These are phyloP conservation scores for Glonium stellatum DNA, from an alignment of 495 filamentous ascomycete genomes.

Conservation along the genomic window DNA sequence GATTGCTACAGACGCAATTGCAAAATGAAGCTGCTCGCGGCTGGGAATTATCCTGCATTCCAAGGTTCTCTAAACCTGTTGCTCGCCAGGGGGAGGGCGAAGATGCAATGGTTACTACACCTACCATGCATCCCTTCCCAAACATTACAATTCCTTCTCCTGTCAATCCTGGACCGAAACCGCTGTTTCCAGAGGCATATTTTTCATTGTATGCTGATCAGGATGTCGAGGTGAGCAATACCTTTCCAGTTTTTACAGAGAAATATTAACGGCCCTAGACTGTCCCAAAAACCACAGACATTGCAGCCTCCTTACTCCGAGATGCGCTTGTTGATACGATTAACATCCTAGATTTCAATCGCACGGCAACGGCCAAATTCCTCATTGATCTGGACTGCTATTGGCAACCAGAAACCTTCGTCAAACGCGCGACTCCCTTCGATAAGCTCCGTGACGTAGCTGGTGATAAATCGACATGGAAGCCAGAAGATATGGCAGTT, in stretches of 20 bases:
- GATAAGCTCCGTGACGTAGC: conserved; percentile 76
- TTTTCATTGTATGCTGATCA: conserved; percentile 87
- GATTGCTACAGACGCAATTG: conserved; percentile 77
- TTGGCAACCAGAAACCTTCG: conserved; percentile 79
- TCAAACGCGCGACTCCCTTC: conserved; percentile 85
- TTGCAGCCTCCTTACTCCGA: conserved; percentile 73
- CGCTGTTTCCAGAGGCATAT: conserved; percentile 85
- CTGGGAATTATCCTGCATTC: conserved; percentile 75
- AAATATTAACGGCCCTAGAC: conserved; percentile 42
- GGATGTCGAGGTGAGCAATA: conserved; percentile 56
- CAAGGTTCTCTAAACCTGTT: conserved; percentile 65
- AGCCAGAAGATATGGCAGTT: conserved; percentile 94
- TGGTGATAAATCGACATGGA: conserved; percentile 72
- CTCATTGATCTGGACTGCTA: conserved; percentile 93
- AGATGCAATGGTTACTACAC: conserved; percentile 9
- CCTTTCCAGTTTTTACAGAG: neutral
- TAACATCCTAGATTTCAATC: conserved; percentile 88
- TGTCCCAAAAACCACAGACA: conserved; percentile 67
- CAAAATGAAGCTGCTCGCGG: conserved; percentile 59
- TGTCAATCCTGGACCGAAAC: conserved; percentile 62
- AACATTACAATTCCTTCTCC: conserved; percentile 64
- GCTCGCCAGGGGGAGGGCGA: conserved; percentile 30
- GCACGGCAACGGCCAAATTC: conserved; percentile 75
- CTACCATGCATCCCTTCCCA: conserved; percentile 66
- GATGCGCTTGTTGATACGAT: conserved; percentile 90